A percentile compares a stretch with the other conserved stretches of the same genome.
These are phyloP conservation scores for Quercus phellos DNA, from an alignment of 331 rosid genomes.

Conservation along the genomic window DNA sequence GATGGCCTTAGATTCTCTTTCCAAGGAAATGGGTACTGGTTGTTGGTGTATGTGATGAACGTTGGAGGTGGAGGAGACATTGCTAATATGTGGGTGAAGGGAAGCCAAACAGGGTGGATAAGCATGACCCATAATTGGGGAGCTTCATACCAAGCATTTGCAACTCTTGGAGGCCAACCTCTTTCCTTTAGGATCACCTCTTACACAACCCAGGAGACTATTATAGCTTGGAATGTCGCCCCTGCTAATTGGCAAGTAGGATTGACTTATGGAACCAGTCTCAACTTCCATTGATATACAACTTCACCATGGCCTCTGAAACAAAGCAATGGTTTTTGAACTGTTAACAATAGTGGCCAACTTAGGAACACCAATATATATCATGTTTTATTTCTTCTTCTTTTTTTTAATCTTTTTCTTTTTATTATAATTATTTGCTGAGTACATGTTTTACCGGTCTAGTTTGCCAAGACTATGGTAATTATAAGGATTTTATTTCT, in stretches of 20 bases:
- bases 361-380: neutral
- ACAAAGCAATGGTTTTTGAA: neutral
- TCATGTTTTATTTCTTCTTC: too few relatives aligned
- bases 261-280: conserved; percentile 42
- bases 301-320: neutral
- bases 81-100: conserved; percentile 63
- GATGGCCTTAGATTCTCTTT: conserved; percentile 68
- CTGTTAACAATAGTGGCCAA: neutral
- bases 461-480: too few relatives aligned
- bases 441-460: too few relatives aligned
- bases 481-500: too few relatives aligned
- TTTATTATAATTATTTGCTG: too few relatives aligned
- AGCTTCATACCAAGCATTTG: conserved; percentile 86
- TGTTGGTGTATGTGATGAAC: conserved; percentile 85
- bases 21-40: conserved; percentile 91
- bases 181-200: conserved; percentile 79
- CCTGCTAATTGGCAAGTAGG: conserved; percentile 69
- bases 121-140: conserved; percentile 96
- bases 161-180: conserved; percentile 66
- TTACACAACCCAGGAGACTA: conserved; percentile 53
- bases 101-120: conserved; percentile 75
- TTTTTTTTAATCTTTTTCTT: too few relatives aligned
- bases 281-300: conserved; percentile 51
- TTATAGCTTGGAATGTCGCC: conserved; percentile 61
- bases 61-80: conserved; percentile 92